phyloP scores from a whole-genome alignment of 2,329 filamentous ascomycete genomes.

The Tolypocladium amazonense region DNA sequence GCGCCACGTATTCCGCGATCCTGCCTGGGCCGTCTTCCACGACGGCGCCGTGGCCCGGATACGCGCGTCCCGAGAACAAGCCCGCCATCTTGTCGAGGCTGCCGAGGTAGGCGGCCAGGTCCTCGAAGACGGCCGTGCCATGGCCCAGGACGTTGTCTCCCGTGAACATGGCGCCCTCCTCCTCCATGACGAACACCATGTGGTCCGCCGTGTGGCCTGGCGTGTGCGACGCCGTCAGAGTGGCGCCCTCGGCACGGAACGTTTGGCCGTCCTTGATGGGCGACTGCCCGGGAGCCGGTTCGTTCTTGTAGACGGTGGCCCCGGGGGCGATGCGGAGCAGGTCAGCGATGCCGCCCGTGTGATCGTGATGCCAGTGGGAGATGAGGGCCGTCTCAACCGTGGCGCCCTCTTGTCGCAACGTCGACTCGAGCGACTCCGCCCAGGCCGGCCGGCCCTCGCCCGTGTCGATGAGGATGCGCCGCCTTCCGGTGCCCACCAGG shows the following conservation, averaged over 20 bases:
- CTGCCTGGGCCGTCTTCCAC: slow-evolving; percentile 61
- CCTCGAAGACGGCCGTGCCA: slow-evolving; percentile 76
- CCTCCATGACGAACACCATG: slow-evolving; percentile 64
- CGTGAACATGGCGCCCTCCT: slow-evolving; percentile 78
- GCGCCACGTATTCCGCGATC: slow-evolving; percentile 73
- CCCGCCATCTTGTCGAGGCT: slow-evolving; percentile 60
- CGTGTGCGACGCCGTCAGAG: slow-evolving; percentile 50
- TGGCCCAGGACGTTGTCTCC: slow-evolving; percentile 84
- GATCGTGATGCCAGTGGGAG: slow-evolving; percentile 90
- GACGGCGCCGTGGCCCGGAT: slow-evolving; percentile 79
- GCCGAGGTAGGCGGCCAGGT: slow-evolving; percentile 56
- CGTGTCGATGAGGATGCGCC: slow-evolving; percentile 78
- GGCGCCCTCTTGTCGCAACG: slow-evolving; percentile 58
- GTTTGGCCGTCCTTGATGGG: slow-evolving; percentile 38
- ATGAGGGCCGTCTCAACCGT: slow-evolving; percentile 61
- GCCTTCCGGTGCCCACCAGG: slow-evolving; percentile 64
- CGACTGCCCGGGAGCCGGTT: slow-evolving; percentile 39
- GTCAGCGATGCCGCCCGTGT: slow-evolving; percentile 65
- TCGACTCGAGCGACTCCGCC: slow-evolving; percentile 52
- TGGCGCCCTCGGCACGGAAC: slow-evolving; percentile 50
- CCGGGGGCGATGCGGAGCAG: slow-evolving; percentile 53
- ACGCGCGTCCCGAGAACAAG: slow-evolving; percentile 58
- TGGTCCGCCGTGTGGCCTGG: slow-evolving; percentile 74
- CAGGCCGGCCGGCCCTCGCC: slow-evolving; percentile 72
- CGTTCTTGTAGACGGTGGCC: slow-evolving; percentile 55